Evolutionary conservation across 169 alveolate genomes (phyloP).

Genomic region (Amoebophrya sp.): DNA sequence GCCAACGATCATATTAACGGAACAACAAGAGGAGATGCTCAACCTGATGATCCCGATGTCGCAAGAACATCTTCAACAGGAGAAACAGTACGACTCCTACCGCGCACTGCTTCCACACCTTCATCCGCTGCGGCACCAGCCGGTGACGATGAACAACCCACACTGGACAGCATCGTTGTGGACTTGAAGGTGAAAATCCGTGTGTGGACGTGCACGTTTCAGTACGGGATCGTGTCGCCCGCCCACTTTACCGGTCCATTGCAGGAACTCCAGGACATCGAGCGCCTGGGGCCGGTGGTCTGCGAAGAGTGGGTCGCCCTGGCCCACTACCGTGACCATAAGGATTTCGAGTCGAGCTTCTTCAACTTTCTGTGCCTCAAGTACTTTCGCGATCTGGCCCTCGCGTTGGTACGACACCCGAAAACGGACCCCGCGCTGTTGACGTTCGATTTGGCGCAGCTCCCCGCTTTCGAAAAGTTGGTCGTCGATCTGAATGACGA

Average conservation of each 20-base stretch:
- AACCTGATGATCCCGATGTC: too few species aligned
- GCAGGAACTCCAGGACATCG: not conserved
- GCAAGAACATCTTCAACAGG: too few species aligned
- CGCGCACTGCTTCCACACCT: too few species aligned
- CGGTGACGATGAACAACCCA: too few species aligned
- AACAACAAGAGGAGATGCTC: too few species aligned
- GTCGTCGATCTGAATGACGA: not conserved
- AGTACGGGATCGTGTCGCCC: too few species aligned
- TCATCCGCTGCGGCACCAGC: too few species aligned
- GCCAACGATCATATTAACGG: too few species aligned
- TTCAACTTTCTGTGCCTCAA: not conserved
- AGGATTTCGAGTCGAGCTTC: not conserved
- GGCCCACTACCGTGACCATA: not conserved
- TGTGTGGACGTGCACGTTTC: too few species aligned
- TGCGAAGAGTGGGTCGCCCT: not conserved
- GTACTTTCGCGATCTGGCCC: not conserved
- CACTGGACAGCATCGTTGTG: too few species aligned
- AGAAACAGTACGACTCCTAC: too few species aligned
- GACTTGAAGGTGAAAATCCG: too few species aligned
- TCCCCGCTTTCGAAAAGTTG: not conserved
- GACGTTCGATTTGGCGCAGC: not conserved
- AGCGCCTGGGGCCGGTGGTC: not conserved
- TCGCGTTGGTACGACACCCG: not conserved
- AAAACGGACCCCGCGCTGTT: not conserved
- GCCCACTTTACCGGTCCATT: not conserved